Evolutionary conservation across 768 basidiomycete genomes (phyloP).

Genomic region (Podaxis mareebaensis): DNA sequence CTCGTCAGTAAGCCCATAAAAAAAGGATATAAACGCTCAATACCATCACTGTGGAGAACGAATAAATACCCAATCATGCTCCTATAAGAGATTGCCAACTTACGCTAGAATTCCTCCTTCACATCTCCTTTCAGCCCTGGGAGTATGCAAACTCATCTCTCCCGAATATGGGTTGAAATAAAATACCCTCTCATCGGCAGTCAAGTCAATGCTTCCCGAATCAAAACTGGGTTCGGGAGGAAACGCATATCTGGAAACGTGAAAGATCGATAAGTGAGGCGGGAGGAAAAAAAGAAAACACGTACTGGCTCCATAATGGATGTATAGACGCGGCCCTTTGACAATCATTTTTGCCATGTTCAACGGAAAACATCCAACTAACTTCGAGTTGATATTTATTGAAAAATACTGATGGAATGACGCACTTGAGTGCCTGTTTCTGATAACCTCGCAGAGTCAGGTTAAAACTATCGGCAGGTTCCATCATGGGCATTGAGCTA

Average conservation of each 20-base stretch:
- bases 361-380: conserved; percentile 92
- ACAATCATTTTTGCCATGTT: conserved; percentile 71
- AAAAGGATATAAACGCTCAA: conserved; percentile 13
- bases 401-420: background rate
- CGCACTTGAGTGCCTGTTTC: conserved; percentile 84
- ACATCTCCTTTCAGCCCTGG: conserved; percentile 73
- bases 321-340: conserved; percentile 78
- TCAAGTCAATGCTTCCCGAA: conserved; percentile 71
- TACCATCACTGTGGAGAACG: conserved; percentile 39
- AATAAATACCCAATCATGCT: conserved; percentile 8
- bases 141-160: conserved; percentile 84
- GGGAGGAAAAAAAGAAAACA: conserved; percentile 12
- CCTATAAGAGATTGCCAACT: conserved; percentile 26
- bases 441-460: conserved; percentile 84
- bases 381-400: conserved; percentile 1
- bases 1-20: conserved; percentile 6
- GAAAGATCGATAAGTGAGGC: conserved; percentile 16
- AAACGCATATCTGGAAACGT: conserved; percentile 63
- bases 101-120: conserved; percentile 91
- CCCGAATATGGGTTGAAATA: conserved; percentile 93
- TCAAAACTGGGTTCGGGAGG: conserved; percentile 54
- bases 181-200: conserved; percentile 75
- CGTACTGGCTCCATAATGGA: conserved; percentile 92
- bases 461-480: conserved; percentile 75
- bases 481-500: conserved; percentile 73